Percentiles rank a stretch among this genome's conserved stretches.
These are phyloP conservation scores for Aspergillus sp. DNA, from an alignment of 2,329 filamentous ascomycete species.

Conservation along the genomic window DNA sequence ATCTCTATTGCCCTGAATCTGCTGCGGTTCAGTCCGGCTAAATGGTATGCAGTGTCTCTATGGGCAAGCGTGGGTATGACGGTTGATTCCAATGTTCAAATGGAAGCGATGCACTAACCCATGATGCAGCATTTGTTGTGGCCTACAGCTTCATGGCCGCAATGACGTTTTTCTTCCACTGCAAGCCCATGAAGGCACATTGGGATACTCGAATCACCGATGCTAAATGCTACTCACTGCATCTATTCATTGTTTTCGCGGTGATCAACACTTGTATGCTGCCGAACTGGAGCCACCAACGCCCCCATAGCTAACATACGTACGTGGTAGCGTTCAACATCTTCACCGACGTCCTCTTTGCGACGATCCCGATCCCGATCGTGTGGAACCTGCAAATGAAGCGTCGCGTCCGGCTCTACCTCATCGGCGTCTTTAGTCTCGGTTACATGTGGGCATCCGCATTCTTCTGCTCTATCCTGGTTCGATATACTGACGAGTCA, in stretches of 20 bases:
- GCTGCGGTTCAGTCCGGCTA: background rate
- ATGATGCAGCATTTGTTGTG: background rate
- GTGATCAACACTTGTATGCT: constrained; percentile 3
- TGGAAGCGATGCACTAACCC: background rate
- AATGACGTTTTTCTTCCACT: constrained; percentile 3
- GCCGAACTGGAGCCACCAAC: background rate
- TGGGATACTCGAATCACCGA: constrained; percentile 3
- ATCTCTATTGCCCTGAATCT: constrained; percentile 5
- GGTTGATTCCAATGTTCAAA: background rate
- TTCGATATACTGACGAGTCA: background rate
- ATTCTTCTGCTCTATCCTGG: background rate
- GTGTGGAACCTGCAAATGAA: constrained; percentile 7
- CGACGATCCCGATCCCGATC: constrained; percentile 5
- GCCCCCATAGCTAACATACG: background rate
- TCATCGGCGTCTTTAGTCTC: constrained; percentile 6
- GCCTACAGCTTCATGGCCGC: constrained; percentile 2
- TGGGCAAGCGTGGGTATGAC: constrained; percentile 1
- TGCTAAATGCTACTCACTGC: constrained; percentile 1
- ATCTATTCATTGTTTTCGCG: background rate
- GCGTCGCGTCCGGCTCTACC: background rate
- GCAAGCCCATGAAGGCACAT: constrained; percentile 2
- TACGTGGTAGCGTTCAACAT: constrained; percentile 2
- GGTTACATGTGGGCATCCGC: constrained; percentile 1
- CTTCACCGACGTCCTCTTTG: constrained; percentile 4
- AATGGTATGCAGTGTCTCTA: constrained; percentile 1